phyloP scores from a whole-genome alignment of 2,329 filamentous ascomycete species.

The Teratosphaeria nubilosa region DNA sequence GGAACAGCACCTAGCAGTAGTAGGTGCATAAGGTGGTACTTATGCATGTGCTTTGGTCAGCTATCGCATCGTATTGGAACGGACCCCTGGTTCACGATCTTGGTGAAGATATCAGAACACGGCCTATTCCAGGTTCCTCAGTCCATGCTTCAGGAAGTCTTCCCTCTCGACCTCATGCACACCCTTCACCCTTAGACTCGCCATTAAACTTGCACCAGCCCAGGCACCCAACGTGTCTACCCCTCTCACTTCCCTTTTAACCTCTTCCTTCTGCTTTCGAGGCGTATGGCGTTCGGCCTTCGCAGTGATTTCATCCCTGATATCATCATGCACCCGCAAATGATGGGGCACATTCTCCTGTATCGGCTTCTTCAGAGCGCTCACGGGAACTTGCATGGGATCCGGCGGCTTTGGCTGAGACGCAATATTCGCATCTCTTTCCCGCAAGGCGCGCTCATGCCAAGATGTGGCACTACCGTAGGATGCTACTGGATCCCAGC shows the following conservation, averaged over 20 bases:
- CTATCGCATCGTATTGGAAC: background rate
- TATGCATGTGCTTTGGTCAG: background rate
- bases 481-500: constrained; percentile 69
- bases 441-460: constrained; percentile 6
- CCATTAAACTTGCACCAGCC: constrained; percentile 62
- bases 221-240: constrained; percentile 63
- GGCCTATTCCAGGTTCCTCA: constrained; percentile 15
- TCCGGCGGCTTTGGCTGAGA: background rate
- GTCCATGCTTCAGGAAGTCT: constrained; percentile 58
- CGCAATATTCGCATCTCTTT: background rate
- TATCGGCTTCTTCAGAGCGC: constrained; percentile 14
- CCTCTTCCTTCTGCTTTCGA: constrained; percentile 28
- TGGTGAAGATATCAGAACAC: background rate
- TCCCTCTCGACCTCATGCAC: constrained; percentile 63
- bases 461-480: constrained; percentile 42
- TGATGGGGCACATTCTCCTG: constrained; percentile 15
- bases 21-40: background rate
- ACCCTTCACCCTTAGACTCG: constrained; percentile 57
- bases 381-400: constrained; percentile 5
- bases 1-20: too few relatives aligned
- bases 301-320: constrained; percentile 41
- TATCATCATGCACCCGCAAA: constrained; percentile 20
- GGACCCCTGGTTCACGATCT: background rate
- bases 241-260: constrained; percentile 53
- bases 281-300: constrained; percentile 40